Evolutionary conservation across 192 early-diverging fungal genomes (phyloP), one percentile per base, ranked within the genome.

Genomic region (Backusella mclennaniae): DNA sequence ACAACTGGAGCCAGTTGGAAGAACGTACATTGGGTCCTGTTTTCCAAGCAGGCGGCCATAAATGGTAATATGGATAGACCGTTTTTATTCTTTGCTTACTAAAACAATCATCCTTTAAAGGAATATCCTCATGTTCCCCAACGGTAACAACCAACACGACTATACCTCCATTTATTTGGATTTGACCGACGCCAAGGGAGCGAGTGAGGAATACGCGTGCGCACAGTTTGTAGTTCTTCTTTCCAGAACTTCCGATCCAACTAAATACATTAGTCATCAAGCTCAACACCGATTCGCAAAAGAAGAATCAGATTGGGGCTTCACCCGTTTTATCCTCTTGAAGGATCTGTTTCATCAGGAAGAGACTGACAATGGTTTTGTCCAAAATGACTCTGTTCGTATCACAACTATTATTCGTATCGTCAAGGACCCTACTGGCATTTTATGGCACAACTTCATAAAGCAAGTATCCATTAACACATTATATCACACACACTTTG

Each of bases 291-390:
- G 98, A 67, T 98, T 95, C 79, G 90, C 82, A 46, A 83, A 88
- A 11, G 88, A 92, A 4, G 95, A 96, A 76, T 80, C 90, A 1
- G 98, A 99, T 82, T 99, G 98, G 98, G 98, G 98, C 0, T 99
- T 98, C 81, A 96, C 93, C 39, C 87, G 87, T 21, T 92, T 96
- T 74, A 81, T 91, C 31, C 86, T 91, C 29, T 67, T 90, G 12
- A 81, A 85, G n/a, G 76, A 79, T 67, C 67, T 94, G 56, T 77
- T 73, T 69, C 66, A 69, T 2, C 77, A 59, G 35, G 86, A 85
- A 29, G 78, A 81, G 0, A 71, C 77, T 19, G 79, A 78, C 5
- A 76, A 95, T 6, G n/a, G 42, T 12, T 82, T 95, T 21, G 68
- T 96, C 12, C 93, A 95, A 74, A 79, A 93, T 66, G 89, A 94